phyloP scores from a whole-genome alignment of 2,329 filamentous ascomycete species.

The Clonostachys chloroleuca region DNA sequence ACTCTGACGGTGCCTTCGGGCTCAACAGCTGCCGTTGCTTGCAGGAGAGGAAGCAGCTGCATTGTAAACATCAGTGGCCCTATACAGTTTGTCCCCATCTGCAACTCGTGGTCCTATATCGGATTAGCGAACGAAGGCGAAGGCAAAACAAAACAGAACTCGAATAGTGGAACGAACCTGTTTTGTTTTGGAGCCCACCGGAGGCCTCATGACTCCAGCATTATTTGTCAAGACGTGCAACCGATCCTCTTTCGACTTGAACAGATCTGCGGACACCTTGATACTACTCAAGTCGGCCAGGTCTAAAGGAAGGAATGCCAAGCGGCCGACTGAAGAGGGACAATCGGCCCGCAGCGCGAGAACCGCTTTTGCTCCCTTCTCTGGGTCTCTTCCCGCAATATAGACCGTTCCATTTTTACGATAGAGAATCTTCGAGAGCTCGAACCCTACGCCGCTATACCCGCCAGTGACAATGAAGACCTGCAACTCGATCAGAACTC shows the following conservation, averaged over 20 bases:
- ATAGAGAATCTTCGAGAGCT: constrained; percentile 47
- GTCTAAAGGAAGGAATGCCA: constrained; percentile 35
- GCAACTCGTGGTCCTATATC: background rate
- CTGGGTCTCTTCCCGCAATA: constrained; percentile 36
- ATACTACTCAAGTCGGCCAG: constrained; percentile 21
- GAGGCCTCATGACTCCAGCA: constrained; percentile 25
- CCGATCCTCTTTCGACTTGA: constrained; percentile 11
- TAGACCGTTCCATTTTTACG: constrained; percentile 44
- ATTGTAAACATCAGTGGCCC: background rate
- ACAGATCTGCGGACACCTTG: constrained; percentile 14
- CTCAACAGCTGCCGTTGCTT: background rate
- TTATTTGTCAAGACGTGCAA: constrained; percentile 33
- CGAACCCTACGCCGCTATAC: constrained; percentile 35
- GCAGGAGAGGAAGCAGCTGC: background rate
- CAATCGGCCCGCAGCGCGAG: constrained; percentile 25
- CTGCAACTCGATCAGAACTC: constrained; percentile 5
- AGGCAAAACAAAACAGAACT: no score
- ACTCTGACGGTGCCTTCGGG: background rate
- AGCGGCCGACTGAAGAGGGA: constrained; percentile 19
- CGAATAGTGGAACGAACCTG: background rate
- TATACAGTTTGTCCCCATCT: background rate
- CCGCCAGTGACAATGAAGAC: constrained; percentile 43
- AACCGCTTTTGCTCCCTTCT: constrained; percentile 35
- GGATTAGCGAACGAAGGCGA: constrained; percentile 4
- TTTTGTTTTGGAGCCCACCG: background rate